Evolutionary conservation across 176 grass and related monocot genomes (phyloP).

Genomic region (Aegilops speltoides): DNA sequence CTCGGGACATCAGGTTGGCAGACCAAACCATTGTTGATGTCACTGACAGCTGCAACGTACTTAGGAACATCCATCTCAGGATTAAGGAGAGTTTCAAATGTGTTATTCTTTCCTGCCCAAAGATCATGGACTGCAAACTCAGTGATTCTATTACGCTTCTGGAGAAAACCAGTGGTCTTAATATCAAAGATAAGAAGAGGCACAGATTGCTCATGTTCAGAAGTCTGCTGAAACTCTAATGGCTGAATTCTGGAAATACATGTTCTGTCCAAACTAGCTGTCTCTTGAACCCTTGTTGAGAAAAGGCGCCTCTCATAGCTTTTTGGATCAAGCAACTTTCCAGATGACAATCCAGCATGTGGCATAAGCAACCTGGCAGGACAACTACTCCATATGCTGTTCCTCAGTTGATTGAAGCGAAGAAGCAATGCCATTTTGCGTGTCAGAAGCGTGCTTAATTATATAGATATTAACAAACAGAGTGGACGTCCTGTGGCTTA

Average conservation of each 20-base stretch:
- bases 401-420: constrained; percentile 54
- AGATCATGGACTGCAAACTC: constrained; percentile 74
- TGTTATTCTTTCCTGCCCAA: constrained; percentile 71
- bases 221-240: constrained; percentile 20
- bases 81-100: constrained; percentile 84
- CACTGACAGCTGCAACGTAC: background rate
- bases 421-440: constrained; percentile 50
- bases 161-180: constrained; percentile 65
- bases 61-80: constrained; percentile 38
- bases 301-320: constrained; percentile 37
- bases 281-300: constrained; percentile 24
- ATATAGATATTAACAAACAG: constrained; percentile 17
- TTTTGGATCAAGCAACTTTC: constrained; percentile 32
- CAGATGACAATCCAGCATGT: constrained; percentile 29
- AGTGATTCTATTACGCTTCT: constrained; percentile 47
- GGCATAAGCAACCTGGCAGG: constrained; percentile 33
- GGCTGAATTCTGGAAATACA: constrained; percentile 30
- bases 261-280: constrained; percentile 31
- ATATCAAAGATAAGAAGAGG: constrained; percentile 77
- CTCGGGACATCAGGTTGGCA: constrained; percentile 64
- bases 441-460: background rate
- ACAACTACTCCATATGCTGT: constrained; percentile 13
- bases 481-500: background rate
- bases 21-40: constrained; percentile 56
- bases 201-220: constrained; percentile 30